Base-by-base conservation (phyloP, 495 filamentous ascomycete species). In the Stereocaulon alpinum region DNA sequence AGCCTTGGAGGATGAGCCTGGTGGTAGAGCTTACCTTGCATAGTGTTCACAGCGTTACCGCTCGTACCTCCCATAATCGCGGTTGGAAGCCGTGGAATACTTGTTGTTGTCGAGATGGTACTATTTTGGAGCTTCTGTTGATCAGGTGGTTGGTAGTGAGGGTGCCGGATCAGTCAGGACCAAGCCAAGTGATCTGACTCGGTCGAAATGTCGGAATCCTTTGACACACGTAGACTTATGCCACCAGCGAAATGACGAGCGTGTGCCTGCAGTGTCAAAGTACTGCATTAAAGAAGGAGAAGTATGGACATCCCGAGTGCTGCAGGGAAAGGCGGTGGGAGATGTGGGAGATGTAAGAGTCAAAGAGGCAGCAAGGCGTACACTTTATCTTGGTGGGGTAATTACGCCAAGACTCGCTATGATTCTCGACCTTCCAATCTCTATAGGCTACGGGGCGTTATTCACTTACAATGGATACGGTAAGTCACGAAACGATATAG, bases 261-360 rank as follows among this genome's bases (percentile, higher is more conserved):
- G 10, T 34, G 3, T 29, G 0, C 18, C 45, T 14, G 44, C 15
- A 11, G 34, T 18, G 12, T 29, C 11, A 6, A 14, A 11, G 12
- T 3, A 14, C 20, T 50, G 15, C n/a, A 0, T 29, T 49, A 6
- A 27, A 12, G 3, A 50, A 32, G 44, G 40, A 27, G 27, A 30
- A 6, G 32, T 18, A 9, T 50, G 47, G 24, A 6, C 48, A 20
- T 45, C 9, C 40, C 18, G 27, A 40, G 20, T 24, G 7, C 20
- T 47, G 6, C 20, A 32, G 55, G n/a, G 55, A 40, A 40, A 56
- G 57, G 12, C 48, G 59, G n/a, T 66, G 41, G 55, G 58, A 67
- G 56, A 24, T 67, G 18, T 63, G 63, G 40, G 62, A 56, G 66
- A 52, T 63, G 52, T 66, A 67, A 59, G 67, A 69, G 44, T 45